Base-by-base conservation (phyloP, 1,284 basidiomycete genomes). In the Exobasidium cylindrosporum region DNA sequence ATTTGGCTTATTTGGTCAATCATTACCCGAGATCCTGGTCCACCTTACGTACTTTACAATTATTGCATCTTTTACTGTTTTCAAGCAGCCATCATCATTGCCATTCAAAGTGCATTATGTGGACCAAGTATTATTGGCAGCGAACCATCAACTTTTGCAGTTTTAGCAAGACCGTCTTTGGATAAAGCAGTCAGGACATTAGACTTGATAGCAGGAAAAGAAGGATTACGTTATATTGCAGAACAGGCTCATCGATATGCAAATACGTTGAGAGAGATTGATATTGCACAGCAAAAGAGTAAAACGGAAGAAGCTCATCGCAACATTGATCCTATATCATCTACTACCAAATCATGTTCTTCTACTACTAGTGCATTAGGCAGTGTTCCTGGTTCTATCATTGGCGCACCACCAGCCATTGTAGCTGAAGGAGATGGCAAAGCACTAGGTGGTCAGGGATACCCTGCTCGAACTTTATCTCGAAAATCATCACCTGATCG, bases 201-300 rank as follows among this genome's bases (percentile, higher is more conserved):
- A 13, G 47, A 50, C 13, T 68, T 67, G 54, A 59, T 71, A 7
- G 67, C 66, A 32, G 61, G 67, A 1, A 65, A 58, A 44, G 64
- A 62, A 60, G 63, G 66, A 29, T 64, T 77, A 43, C 63, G 67
- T 46, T 50, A 45, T 31, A 60, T 73, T 7, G 62, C 69, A 31
- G 72, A 74, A 57, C 72, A 74, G 60, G 72, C 72, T 11, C 67
- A 64, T 13, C 61, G 70, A 29, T 74, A 72, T 62, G 62, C 67
- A 54, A 63, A 60, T 40, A 73, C 72, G 26, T 64, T 74, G 54
- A 30, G 62, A 35, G 62, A 63, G 54, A 54, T 63, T 30, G 56
- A 57, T 14, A 35, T 28, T 14, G 40, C 57, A n/a, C 57, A 45
- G 17, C 31, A 50, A 30, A 56, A 32, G 5, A 29, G 49, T 10